phyloP scores from a whole-genome alignment of 2,329 filamentous ascomycete genomes.

The Fusarium stilboides region DNA sequence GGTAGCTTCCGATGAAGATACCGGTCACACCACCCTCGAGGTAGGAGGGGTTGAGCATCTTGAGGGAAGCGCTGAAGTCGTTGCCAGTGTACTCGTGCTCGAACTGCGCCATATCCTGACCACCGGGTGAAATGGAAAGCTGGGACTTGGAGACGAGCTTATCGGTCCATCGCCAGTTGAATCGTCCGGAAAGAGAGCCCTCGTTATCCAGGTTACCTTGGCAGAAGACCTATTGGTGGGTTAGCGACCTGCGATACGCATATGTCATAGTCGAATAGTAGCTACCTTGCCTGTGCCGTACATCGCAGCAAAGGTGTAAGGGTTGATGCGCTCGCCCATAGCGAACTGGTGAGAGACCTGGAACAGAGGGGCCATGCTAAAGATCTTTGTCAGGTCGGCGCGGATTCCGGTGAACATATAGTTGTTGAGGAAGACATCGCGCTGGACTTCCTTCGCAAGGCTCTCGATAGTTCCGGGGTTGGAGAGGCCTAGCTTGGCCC shows the following conservation, averaged over 20 bases:
- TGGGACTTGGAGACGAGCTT: conserved; percentile 88
- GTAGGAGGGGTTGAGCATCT: conserved; percentile 94
- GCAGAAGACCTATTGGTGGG: conserved; percentile 82
- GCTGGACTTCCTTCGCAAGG: conserved; percentile 91
- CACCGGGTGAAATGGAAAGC: conserved; percentile 84
- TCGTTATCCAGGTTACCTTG: conserved; percentile 97
- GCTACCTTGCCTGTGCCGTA: conserved; percentile 92
- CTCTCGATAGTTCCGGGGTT: conserved; percentile 95
- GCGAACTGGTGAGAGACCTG: conserved; percentile 98
- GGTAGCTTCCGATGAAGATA: conserved; percentile 95
- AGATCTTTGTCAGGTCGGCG: conserved; percentile 96
- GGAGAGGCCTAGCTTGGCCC: conserved; percentile 87
- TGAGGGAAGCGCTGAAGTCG: conserved; percentile 94
- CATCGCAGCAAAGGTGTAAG: conserved; percentile 94
- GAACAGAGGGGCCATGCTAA: conserved; percentile 94
- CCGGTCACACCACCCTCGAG: conserved; percentile 94
- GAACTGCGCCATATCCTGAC: conserved; percentile 90
- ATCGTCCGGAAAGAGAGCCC: conserved; percentile 86
- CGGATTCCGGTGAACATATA: conserved; percentile 97
- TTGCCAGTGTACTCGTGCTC: conserved; percentile 95
- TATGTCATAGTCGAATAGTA: conserved; percentile 17
- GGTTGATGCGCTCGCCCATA: conserved; percentile 92
- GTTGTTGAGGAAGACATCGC: conserved; percentile 96
- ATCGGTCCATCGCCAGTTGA: conserved; percentile 92
- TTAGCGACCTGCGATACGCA: conserved; percentile 36